phyloP scores from a whole-genome alignment of 257 asterid genomes.

The Scutellaria baicalensis region DNA sequence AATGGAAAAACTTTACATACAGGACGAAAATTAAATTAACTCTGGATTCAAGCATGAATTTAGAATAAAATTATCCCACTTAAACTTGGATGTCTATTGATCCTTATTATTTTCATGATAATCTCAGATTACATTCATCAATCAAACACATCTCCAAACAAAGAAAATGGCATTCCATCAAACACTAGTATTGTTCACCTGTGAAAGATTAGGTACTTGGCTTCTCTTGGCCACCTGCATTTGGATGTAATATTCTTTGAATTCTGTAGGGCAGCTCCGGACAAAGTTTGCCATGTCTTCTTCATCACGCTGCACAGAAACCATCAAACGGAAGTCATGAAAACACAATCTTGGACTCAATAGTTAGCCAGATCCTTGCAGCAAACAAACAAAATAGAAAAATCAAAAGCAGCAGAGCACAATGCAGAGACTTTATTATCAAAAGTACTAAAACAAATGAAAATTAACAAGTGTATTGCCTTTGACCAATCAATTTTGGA shows the following conservation, averaged over 20 bases:
- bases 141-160: background rate
- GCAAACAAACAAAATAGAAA: background rate
- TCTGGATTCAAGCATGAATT: no score
- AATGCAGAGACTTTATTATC: background rate
- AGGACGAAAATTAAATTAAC: no score
- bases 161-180: background rate
- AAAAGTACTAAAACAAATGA: background rate
- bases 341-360: background rate
- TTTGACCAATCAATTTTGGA: background rate
- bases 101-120: background rate
- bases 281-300: constrained; percentile 81
- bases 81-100: background rate
- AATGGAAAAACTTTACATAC: no score
- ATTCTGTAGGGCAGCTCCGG: constrained; percentile 66
- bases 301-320: constrained; percentile 69
- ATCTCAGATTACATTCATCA: background rate
- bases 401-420: background rate
- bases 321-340: background rate
- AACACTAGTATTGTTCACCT: constrained; percentile 40
- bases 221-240: constrained; percentile 99
- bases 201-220: constrained; percentile 86
- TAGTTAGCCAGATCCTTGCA: background rate
- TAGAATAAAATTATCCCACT: background rate
- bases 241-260: constrained; percentile 90
- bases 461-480: background rate